phyloP scores from a whole-genome alignment of 306 rosid genomes.

The Trifolium repens region DNA sequence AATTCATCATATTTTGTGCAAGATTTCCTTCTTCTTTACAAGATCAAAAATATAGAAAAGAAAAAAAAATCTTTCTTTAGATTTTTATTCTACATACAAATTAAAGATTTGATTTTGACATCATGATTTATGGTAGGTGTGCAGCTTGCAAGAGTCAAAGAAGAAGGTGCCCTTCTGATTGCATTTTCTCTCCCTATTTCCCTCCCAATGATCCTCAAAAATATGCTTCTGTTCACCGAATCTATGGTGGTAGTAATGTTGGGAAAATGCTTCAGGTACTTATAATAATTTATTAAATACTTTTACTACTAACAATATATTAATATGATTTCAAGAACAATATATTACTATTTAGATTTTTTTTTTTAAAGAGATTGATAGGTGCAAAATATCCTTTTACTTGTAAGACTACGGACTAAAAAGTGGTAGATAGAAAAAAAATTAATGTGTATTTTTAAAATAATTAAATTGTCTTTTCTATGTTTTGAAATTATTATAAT shows the following conservation, averaged over 20 bases:
- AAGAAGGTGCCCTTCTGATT: conserved; percentile 69
- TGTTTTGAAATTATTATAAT: too few species aligned
- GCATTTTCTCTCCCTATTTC: conserved; percentile 76
- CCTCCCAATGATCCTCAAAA: conserved; percentile 76
- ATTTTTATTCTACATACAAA: conserved; percentile 20
- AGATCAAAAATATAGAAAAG: neutral
- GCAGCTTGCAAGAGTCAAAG: conserved; percentile 83
- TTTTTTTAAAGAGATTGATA: too few species aligned
- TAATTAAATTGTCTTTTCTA: too few species aligned
- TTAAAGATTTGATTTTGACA: conserved; percentile 22
- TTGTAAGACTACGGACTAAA: too few species aligned
- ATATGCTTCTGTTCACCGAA: conserved; percentile 71
- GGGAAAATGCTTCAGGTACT: conserved; percentile 76
- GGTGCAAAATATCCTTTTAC: too few species aligned
- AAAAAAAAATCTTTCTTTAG: conserved; percentile 43
- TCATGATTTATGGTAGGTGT: conserved; percentile 53
- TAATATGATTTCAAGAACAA: too few species aligned
- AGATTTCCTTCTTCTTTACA: conserved; percentile 39
- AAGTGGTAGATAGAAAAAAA: too few species aligned
- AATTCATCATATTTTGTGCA: neutral
- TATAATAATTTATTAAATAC: neutral
- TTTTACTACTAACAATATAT: too few species aligned
- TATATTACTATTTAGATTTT: too few species aligned
- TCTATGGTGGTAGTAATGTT: conserved; percentile 80
- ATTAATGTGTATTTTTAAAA: too few species aligned